Evolutionary conservation across 2,329 filamentous ascomycete species (phyloP).

Genomic region (Diaporthe australafricana): DNA sequence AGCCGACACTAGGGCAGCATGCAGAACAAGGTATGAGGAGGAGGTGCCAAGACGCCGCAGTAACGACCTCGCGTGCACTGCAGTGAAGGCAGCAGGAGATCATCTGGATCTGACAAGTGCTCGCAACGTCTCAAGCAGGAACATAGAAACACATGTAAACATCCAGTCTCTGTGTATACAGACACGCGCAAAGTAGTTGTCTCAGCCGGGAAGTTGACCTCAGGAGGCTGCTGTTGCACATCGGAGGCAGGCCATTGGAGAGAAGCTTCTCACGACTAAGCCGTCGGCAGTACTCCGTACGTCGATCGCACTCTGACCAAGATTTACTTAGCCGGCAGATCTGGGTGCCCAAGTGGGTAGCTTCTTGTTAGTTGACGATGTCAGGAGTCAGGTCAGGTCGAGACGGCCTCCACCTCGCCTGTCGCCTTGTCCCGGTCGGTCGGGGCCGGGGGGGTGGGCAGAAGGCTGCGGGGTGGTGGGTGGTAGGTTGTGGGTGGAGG

Average conservation of each 20-base stretch:
- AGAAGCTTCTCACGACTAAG: too few species aligned
- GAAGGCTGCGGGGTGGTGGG: neutral
- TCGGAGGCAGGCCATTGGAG: neutral
- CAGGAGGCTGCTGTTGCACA: neutral
- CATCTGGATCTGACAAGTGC: neutral
- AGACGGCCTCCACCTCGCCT: neutral
- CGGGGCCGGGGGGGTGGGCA: slow-evolving; percentile 5
- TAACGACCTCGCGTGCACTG: neutral
- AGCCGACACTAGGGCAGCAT: neutral
- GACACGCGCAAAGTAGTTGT: neutral
- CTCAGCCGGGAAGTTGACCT: neutral
- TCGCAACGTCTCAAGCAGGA: neutral
- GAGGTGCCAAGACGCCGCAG: neutral
- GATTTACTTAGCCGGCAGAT: neutral
- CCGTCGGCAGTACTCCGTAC: too few species aligned
- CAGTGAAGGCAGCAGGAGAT: neutral
- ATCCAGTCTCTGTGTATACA: neutral
- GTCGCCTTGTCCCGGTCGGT: slow-evolving; percentile 24
- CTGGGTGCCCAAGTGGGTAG: neutral
- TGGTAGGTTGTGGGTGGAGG: neutral
- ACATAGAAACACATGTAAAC: neutral
- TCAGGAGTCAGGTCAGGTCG: neutral
- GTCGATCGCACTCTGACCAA: too few species aligned
- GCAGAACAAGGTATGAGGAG: neutral
- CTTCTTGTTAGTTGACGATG: neutral